Conservation (phyloP, 202 grass and related monocot genomes). For the Setaria viridis region DNA sequence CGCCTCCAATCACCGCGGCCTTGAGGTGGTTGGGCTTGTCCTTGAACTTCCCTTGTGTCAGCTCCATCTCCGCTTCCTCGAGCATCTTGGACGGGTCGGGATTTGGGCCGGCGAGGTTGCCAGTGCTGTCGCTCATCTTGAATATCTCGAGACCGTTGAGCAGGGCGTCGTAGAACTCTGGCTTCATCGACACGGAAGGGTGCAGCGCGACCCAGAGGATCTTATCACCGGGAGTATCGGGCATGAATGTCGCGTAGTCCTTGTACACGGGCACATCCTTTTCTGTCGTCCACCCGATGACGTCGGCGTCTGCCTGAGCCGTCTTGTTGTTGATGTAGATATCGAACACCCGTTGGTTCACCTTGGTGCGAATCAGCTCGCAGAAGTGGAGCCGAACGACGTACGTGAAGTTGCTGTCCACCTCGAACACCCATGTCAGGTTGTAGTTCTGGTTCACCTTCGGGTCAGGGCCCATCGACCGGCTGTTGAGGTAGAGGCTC, state of each 20-base stretch:
- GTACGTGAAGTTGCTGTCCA: slow-evolving; percentile 95
- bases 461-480: slow-evolving; percentile 69
- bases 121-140: slow-evolving; percentile 65
- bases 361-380: slow-evolving; percentile 59
- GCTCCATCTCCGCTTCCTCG: slow-evolving; percentile 37
- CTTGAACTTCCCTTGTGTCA: slow-evolving; percentile 46
- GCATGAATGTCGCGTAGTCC: slow-evolving; percentile 62
- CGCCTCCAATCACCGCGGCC: slow-evolving; percentile 52
- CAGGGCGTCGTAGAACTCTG: slow-evolving; percentile 64
- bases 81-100: slow-evolving; percentile 75
- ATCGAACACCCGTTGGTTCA: slow-evolving; percentile 73
- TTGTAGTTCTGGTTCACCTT: slow-evolving; percentile 71
- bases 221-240: slow-evolving; percentile 19
- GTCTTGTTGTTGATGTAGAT: slow-evolving; percentile 86
- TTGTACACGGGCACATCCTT: slow-evolving; percentile 71
- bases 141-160: slow-evolving; percentile 90
- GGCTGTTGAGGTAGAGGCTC: slow-evolving; percentile 58
- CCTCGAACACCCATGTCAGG: slow-evolving; percentile 80
- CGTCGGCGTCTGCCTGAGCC: slow-evolving; percentile 56
- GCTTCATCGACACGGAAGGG: slow-evolving; percentile 26
- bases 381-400: slow-evolving; percentile 83
- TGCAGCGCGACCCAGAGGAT: slow-evolving; percentile 75
- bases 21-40: slow-evolving; percentile 34
- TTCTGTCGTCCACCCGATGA: slow-evolving; percentile 57
- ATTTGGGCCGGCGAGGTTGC: slow-evolving; percentile 80